phyloP scores from a whole-genome alignment of 2,329 filamentous ascomycete genomes.

The Hirsutella minnesotensis region DNA sequence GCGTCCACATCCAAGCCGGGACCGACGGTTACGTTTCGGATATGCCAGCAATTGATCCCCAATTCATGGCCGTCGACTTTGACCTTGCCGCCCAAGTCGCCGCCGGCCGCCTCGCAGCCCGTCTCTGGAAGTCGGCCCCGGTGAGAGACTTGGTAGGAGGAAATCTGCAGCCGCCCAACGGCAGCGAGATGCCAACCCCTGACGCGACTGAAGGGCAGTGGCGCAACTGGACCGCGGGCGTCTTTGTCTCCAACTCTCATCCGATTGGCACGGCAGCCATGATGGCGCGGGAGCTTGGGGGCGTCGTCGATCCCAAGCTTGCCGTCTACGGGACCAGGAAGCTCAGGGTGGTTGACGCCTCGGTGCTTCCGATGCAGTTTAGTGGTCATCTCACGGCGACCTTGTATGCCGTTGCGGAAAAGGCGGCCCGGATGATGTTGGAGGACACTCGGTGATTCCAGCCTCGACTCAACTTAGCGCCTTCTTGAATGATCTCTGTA shows the following conservation, averaged over 20 bases:
- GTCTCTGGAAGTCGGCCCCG: slow-evolving; percentile 19
- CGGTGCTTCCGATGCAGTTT: slow-evolving; percentile 8
- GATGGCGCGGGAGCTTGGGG: slow-evolving; percentile 35
- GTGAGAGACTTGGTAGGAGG: slow-evolving; percentile 1
- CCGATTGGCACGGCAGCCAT: slow-evolving; percentile 36
- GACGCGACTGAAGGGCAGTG: slow-evolving; percentile 7
- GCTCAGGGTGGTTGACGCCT: slow-evolving; percentile 10
- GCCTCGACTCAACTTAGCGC: too few species aligned
- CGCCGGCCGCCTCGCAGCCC: slow-evolving; percentile 15
- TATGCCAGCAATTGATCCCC: slow-evolving; percentile 23
- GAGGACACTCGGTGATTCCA: not conserved
- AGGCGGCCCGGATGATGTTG: slow-evolving; percentile 6
- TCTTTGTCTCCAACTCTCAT: slow-evolving; percentile 25
- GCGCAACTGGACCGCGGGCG: slow-evolving; percentile 4
- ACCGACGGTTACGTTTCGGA: slow-evolving; percentile 16
- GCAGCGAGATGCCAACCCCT: slow-evolving; percentile 1
- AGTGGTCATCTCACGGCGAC: slow-evolving; percentile 7
- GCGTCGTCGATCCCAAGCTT: slow-evolving; percentile 33
- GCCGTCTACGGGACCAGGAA: slow-evolving; percentile 26
- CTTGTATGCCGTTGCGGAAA: slow-evolving; percentile 9
- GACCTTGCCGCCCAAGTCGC: slow-evolving; percentile 18
- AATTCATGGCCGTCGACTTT: slow-evolving; percentile 22
- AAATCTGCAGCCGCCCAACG: not conserved
- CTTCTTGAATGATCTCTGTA: too few species aligned
- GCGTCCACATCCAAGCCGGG: slow-evolving; percentile 25